Evolutionary conservation across 768 basidiomycete genomes (phyloP), one percentile per base, ranked within the genome.

Genomic region (Amanita rimosa): DNA sequence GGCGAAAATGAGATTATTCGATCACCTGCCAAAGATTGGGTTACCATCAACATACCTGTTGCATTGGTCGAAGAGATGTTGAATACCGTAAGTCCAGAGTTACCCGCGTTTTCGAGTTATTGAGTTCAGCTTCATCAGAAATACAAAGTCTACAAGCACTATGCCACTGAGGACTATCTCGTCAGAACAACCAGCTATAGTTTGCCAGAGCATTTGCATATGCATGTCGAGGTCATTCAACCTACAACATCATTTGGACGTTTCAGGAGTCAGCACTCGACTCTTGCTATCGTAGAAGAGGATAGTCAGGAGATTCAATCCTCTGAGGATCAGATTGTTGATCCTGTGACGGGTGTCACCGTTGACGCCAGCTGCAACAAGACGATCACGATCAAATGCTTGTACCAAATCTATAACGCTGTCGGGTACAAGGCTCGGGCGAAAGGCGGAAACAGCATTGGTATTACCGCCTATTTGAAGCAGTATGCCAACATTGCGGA

Each of bases 171-270:
- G 0, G 73, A 75, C 41, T 65, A 66, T 22, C 60, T 83, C 29
- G 67, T 85, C 37, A 73, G 85, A 54, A 81, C 85, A 2, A 78
- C 76, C 3, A 68, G 67, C 49, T 86, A 83, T 61, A 80, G 76
- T 52, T 69, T 86, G 14, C 84, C 84, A 0, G 66, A 65, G 26
- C 54, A 70, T 44, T 54, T 85, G 24, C 73, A 81, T 52, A 65
- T 67, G 1, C 81, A 85, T 56, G 58, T 85, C 45, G 80, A 84
- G 40, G 63, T 85, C 27, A 65, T 86, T 31, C 79, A 83, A 49
- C 84, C 84, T 0, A 85, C 85, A 0, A 85, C 81, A 0, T 71
- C 75, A 60, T 87, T 85, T 53, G 69, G 72, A 16, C 71, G 72
- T 47, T 63, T 74, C 48, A 73, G 68, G 52, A 62, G 62, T 6